These are phyloP conservation scores for Lasiodiplodia gonubiensis DNA, from an alignment of 2,329 filamentous ascomycete species.

Conservation along the genomic window DNA sequence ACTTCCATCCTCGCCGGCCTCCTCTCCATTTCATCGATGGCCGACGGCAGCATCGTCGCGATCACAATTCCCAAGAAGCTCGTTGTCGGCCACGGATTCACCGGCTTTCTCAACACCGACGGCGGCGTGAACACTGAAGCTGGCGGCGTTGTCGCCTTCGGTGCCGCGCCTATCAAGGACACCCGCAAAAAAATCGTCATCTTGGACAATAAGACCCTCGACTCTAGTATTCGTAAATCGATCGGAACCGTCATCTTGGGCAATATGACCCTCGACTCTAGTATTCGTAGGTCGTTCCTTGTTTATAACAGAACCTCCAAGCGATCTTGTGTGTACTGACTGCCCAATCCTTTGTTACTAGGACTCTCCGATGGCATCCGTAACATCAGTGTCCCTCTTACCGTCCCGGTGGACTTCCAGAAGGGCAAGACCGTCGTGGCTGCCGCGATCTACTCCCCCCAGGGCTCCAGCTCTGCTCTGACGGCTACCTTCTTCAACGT, in stretches of 20 bases:
- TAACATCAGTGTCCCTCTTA: conserved; percentile 36
- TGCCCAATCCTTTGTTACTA: not conserved
- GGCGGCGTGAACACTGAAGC: conserved; percentile 53
- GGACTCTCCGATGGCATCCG: conserved; percentile 34
- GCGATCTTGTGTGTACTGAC: not conserved
- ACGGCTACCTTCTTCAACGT: no score
- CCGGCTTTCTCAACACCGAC: conserved; percentile 47
- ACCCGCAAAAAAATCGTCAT: conserved; percentile 31
- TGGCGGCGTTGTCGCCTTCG: conserved; percentile 55
- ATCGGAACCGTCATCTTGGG: conserved; percentile 37
- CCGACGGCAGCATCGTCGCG: conserved; percentile 51
- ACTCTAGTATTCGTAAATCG: not conserved
- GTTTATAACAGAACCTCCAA: no score
- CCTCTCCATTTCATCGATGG: conserved; percentile 31
- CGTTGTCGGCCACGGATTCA: conserved; percentile 45
- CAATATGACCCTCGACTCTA: conserved; percentile 8
- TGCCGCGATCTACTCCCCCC: conserved; percentile 35
- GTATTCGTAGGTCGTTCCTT: not conserved
- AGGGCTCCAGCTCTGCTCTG: no score
- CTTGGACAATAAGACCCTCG: conserved; percentile 6
- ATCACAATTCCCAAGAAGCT: conserved; percentile 54
- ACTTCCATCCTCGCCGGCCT: conserved; percentile 32
- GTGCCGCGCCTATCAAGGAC: conserved; percentile 39
- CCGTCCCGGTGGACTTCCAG: conserved; percentile 31
- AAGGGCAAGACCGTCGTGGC: conserved; percentile 34